phyloP scores from a whole-genome alignment of 805 yeast species.

The Yamadazyma olivae region DNA sequence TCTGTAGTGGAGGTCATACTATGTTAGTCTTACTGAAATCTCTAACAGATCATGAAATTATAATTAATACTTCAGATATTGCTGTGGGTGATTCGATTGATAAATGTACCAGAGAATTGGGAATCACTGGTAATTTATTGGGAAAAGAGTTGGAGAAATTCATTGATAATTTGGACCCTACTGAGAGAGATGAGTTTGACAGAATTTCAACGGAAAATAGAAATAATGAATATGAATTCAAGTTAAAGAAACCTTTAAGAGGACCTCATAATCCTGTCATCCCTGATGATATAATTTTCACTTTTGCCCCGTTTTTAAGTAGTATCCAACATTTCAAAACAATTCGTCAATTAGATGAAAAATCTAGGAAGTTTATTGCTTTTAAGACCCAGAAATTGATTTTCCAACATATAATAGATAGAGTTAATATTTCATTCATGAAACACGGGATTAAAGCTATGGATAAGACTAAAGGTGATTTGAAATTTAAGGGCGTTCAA shows the following conservation, averaged over 20 bases:
- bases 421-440: conserved; percentile 51
- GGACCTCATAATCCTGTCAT: conserved; percentile 25
- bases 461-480: conserved; percentile 22
- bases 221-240: conserved; percentile 22
- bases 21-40: conserved; percentile 70
- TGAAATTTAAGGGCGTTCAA: conserved; percentile 40
- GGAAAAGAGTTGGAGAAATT: conserved; percentile 77
- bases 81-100: conserved; percentile 95
- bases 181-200: conserved; percentile 22
- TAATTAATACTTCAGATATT: conserved; percentile 76
- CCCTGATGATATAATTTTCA: conserved; percentile 43
- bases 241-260: conserved; percentile 29
- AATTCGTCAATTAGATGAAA: conserved; percentile 7
- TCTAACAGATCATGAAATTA: conserved; percentile 63
- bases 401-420: conserved; percentile 69
- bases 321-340: conserved; percentile 36
- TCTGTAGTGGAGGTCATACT: conserved; percentile 95
- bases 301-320: conserved; percentile 77
- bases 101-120: conserved; percentile 85
- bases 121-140: conserved; percentile 76
- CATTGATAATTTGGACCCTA: conserved; percentile 31
- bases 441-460: conserved; percentile 21
- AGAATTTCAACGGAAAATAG: conserved; percentile 17
- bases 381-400: conserved; percentile 60
- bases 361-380: conserved; percentile 50